Evolutionary conservation across 805 yeast species (phyloP).

Genomic region (Saturnispora silvae): DNA sequence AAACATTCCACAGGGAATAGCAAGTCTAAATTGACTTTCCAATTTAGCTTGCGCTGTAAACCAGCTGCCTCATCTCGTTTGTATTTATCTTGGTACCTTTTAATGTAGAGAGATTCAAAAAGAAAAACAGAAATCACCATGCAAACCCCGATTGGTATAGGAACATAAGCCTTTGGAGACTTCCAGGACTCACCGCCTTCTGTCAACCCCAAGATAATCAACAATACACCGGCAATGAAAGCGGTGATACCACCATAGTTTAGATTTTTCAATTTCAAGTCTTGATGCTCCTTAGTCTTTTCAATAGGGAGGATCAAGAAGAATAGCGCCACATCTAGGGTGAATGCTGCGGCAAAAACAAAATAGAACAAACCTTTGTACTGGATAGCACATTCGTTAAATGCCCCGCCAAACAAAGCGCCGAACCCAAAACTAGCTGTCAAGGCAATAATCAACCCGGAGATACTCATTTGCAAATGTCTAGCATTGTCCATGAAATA

Average conservation of each 20-base stretch:
- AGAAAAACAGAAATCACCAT: constrained; percentile 20
- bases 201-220: constrained; percentile 34
- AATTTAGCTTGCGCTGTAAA: constrained; percentile 6
- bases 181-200: constrained; percentile 37
- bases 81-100: constrained; percentile 9
- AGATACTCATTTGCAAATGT: constrained; percentile 11
- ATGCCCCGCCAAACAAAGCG: constrained; percentile 35
- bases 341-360: constrained; percentile 23
- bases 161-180: constrained; percentile 30
- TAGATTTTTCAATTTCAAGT: constrained; percentile 18
- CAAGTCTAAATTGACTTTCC: constrained; percentile 13
- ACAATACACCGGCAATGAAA: constrained; percentile 27
- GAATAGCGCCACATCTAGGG: constrained; percentile 15
- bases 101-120: constrained; percentile 23
- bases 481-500: constrained; percentile 13
- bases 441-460: constrained; percentile 14
- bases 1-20: constrained; percentile 17
- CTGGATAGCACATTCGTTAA: constrained; percentile 27
- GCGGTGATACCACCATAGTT: constrained; percentile 28
- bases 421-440: constrained; percentile 31
- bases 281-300: constrained; percentile 19
- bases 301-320: constrained; percentile 22
- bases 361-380: constrained; percentile 31
- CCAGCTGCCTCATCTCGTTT: not conserved
- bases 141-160: constrained; percentile 30